These are phyloP conservation scores for Apodospora peruviana DNA, from an alignment of 495 filamentous ascomycete species.

Conservation along the genomic window DNA sequence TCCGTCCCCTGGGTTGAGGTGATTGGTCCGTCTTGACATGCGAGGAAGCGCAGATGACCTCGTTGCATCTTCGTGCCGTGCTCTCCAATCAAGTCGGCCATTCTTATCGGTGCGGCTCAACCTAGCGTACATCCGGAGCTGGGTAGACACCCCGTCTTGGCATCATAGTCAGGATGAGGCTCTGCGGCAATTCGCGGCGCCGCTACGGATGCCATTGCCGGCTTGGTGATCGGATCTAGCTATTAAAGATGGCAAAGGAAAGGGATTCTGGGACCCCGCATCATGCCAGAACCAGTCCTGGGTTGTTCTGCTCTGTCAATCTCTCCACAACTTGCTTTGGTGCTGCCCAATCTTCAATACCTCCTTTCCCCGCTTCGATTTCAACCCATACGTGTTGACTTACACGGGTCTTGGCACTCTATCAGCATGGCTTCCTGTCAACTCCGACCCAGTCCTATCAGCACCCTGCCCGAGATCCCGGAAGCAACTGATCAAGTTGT, in stretches of 20 bases:
- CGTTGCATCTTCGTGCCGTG: neutral
- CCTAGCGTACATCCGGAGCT: neutral
- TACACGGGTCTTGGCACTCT: too few species aligned
- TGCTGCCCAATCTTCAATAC: neutral
- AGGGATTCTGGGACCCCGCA: too few species aligned
- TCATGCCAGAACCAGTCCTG: too few species aligned
- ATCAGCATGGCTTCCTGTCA: neutral
- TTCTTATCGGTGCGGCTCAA: conserved; percentile 4
- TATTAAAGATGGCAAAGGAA: conserved; percentile 2
- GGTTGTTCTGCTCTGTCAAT: neutral
- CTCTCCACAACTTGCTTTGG: neutral
- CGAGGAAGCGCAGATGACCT: conserved; percentile 2
- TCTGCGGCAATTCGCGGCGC: conserved; percentile 12
- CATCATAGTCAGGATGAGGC: conserved; percentile 3
- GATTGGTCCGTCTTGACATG: neutral
- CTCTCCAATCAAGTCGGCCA: neutral
- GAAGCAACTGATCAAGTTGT: neutral
- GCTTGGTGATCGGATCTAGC: neutral
- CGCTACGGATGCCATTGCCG: neutral
- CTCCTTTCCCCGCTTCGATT: too few species aligned
- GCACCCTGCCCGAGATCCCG: neutral
- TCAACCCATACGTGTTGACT: too few species aligned
- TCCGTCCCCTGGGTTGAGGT: neutral
- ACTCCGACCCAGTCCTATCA: neutral
- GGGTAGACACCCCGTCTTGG: neutral